Evolutionary conservation across 805 yeast genomes (phyloP), one percentile per base, ranked within the genome.

Genomic region (Schizosaccharomyces lindneri): DNA sequence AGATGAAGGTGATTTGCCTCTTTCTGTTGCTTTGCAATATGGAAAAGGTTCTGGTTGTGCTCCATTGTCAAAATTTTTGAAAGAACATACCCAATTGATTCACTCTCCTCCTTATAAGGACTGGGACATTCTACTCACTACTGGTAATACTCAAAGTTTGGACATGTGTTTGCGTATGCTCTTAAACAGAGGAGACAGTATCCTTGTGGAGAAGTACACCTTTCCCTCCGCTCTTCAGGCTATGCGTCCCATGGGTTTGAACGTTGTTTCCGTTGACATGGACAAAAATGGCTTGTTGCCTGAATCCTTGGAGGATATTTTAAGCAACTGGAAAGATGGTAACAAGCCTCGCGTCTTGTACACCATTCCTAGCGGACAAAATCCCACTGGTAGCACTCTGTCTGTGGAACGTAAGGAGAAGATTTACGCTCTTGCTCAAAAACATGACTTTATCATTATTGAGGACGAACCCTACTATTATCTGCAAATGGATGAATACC

Each of bases 381-480:
- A 87, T 73, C 95, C 95, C 60, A 81, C 88, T 17, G 94, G 95
- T 6, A 76, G 82, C 19, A 79, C 84, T 4, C 79, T 84, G 70
- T 73, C 81, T 43, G 66, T 69, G 4, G 79, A 78, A 64, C 75
- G 87, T 67, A 79, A 87, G 70, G 68, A 71, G 63, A 75, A 75
- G 57, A 74, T 86, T 63, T 82, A 84, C 68, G 74, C 75, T 46
- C 68, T 86, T 60, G 81, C 85, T 62, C 78, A 77, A 66, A 80
- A 81, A 69, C 84, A 82, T 70, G 84, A 85, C 70, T 69, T 86
- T 62, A 68, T 87, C 41, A 81, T 86, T 62, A 71, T 85, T 62
- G 95, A 87, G 72, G 95, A 86, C 70, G 95, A 87, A 73, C 95
- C 95, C 5, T 87, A 86, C 75, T 85, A 83, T 72, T 85, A 81